Conservation (phyloP, 805 yeast genomes). For the Candida boidinii region DNA sequence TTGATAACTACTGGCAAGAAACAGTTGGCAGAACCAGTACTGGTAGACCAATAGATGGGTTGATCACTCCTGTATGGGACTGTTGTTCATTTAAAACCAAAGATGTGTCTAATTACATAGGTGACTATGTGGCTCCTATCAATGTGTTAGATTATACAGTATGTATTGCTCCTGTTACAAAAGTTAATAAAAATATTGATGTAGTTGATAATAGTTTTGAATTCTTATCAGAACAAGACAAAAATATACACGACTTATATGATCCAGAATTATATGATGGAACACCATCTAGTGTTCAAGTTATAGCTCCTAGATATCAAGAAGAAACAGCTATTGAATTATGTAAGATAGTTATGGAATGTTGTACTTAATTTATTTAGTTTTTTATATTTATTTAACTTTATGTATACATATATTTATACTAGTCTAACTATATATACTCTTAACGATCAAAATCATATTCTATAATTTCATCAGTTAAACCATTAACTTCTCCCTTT, state of each 20-base stretch:
- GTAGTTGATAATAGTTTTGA: constrained; percentile 25
- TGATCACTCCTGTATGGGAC: constrained; percentile 40
- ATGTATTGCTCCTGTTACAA: constrained; percentile 34
- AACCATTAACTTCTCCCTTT: background rate
- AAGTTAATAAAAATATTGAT: constrained; percentile 28
- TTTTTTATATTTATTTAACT: too few relatives aligned
- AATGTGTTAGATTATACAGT: constrained; percentile 46
- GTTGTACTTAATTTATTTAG: too few relatives aligned
- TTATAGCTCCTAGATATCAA: constrained; percentile 44
- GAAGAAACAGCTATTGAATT: constrained; percentile 48
- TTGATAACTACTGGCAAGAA: constrained; percentile 28
- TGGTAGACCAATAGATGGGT: constrained; percentile 36
- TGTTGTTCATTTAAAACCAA: constrained; percentile 33
- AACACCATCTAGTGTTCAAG: constrained; percentile 48
- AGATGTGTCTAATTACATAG: constrained; percentile 27
- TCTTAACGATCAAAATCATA: too few relatives aligned
- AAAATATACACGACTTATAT: constrained; percentile 28
- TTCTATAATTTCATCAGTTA: too few relatives aligned
- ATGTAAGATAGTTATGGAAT: too few relatives aligned
- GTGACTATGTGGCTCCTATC: constrained; percentile 46
- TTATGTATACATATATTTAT: too few relatives aligned
- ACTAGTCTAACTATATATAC: too few relatives aligned
- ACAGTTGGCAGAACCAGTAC: constrained; percentile 25
- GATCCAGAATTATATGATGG: constrained; percentile 38
- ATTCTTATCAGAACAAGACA: constrained; percentile 27